Evolutionary conservation across 2,329 filamentous ascomycete species (phyloP).

Genomic region (Colletotrichum plurivorum): DNA sequence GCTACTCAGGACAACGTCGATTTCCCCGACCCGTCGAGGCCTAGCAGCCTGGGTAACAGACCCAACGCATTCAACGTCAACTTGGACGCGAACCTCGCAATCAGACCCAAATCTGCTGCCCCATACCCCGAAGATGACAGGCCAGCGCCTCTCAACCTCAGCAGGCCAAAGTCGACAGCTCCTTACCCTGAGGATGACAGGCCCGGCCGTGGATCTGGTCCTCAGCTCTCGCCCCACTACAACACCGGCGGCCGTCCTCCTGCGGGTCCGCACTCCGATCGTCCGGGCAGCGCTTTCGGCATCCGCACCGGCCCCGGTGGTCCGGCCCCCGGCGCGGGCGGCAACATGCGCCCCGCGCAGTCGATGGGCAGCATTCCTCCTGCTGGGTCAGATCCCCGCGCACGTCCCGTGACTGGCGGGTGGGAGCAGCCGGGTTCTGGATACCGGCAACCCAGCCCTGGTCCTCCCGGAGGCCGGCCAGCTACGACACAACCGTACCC

Average conservation of each 20-base stretch:
- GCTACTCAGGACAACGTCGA: conserved; percentile 56
- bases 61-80: conserved; percentile 67
- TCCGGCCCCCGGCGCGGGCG: not conserved
- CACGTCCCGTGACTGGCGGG: conserved; percentile 59
- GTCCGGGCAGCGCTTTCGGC: conserved; percentile 67
- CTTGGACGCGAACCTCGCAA: conserved; percentile 54
- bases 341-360: conserved; percentile 56
- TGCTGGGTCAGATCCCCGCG: conserved; percentile 57
- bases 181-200: conserved; percentile 69
- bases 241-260: conserved; percentile 65
- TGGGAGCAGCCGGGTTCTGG: conserved; percentile 61
- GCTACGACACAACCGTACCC: conserved; percentile 46
- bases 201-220: conserved; percentile 44
- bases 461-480: conserved; percentile 46
- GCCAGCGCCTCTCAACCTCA: conserved; percentile 63
- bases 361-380: conserved; percentile 62
- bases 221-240: conserved; percentile 56
- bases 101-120: conserved; percentile 69
- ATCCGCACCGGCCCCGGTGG: conserved; percentile 56
- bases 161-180: conserved; percentile 61
- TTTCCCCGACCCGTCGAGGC: conserved; percentile 63
- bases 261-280: conserved; percentile 63
- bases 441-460: conserved; percentile 59
- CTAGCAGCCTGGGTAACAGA: conserved; percentile 53
- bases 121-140: conserved; percentile 81